Percentiles rank a stretch among this genome's conserved stretches.
Evolutionary conservation across 495 filamentous ascomycete genomes (phyloP).

Genomic region (Aspergillus asperescens): DNA sequence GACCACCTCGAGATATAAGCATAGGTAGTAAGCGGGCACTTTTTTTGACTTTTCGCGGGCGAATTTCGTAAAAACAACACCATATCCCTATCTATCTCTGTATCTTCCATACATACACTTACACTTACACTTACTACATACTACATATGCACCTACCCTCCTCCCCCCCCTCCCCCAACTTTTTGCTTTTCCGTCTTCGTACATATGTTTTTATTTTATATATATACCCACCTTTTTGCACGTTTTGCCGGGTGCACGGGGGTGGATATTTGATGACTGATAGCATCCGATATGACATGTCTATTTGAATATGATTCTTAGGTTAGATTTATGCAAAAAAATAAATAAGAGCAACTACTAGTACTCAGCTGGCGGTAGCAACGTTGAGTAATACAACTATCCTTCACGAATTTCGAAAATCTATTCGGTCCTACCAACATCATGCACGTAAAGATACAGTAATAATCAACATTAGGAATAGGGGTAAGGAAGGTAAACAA

Average conservation of each 20-base stretch:
- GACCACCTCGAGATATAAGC: conserved; percentile 33
- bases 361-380: neutral
- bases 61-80: no score
- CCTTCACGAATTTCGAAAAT: conserved; percentile 1
- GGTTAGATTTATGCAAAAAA: neutral
- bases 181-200: no score
- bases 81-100: neutral
- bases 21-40: neutral
- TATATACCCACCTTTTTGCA: neutral
- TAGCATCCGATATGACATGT: neutral
- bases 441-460: conserved; percentile 9
- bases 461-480: conserved; percentile 8
- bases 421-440: conserved; percentile 1
- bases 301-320: neutral
- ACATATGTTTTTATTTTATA: neutral
- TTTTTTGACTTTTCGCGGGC: conserved; percentile 2
- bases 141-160: no score
- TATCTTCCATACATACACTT: no score
- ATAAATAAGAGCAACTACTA: no score
- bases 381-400: neutral
- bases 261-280: neutral
- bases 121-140: no score
- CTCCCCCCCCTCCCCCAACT: no score
- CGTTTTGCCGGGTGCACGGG: neutral
- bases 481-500: neutral